A percentile compares a stretch with the other conserved stretches of the same genome.
Conservation (phyloP, 495 filamentous ascomycete genomes). For the Penicillium soppii region DNA sequence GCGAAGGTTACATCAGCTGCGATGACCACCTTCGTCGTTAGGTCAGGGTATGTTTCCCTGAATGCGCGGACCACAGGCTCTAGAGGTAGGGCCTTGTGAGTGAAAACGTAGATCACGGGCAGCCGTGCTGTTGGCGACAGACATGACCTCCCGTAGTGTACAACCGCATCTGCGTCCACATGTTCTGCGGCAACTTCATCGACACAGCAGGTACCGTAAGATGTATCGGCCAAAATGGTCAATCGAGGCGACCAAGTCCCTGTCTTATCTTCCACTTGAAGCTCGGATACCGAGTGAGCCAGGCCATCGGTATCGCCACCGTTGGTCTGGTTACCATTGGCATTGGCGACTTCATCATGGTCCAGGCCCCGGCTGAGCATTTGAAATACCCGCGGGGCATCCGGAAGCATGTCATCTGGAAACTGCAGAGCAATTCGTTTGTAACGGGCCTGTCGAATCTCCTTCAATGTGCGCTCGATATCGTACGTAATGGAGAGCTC, state of each 20-base stretch:
- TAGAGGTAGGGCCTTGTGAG: conserved; percentile 61
- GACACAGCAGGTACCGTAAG: conserved; percentile 95
- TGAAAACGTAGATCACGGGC: conserved; percentile 92
- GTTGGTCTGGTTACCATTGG: conserved; percentile 15
- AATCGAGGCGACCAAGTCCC: conserved; percentile 50
- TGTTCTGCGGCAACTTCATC: conserved; percentile 98
- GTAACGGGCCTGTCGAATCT: conserved; percentile 70
- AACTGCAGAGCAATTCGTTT: conserved; percentile 86
- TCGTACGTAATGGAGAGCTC: conserved; percentile 82
- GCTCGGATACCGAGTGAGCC: conserved; percentile 27
- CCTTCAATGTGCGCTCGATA: conserved; percentile 73
- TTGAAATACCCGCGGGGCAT: conserved; percentile 80
- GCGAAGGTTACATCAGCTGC: conserved; percentile 90
- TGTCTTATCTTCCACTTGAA: conserved; percentile 28
- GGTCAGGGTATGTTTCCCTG: conserved; percentile 63
- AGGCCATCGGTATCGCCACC: conserved; percentile 18
- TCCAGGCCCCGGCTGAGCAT: conserved; percentile 62
- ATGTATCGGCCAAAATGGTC: conserved; percentile 92
- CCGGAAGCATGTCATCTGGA: conserved; percentile 84
- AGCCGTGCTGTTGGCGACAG: conserved; percentile 86
- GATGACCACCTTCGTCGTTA: conserved; percentile 64
- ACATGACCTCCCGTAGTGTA: conserved; percentile 93
- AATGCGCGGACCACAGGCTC: conserved; percentile 60
- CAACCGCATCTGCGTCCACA: conserved; percentile 82
- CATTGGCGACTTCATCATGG: conserved; percentile 20